phyloP scores from a whole-genome alignment of 164 flowering plant species.

The Vitis rupestris region DNA sequence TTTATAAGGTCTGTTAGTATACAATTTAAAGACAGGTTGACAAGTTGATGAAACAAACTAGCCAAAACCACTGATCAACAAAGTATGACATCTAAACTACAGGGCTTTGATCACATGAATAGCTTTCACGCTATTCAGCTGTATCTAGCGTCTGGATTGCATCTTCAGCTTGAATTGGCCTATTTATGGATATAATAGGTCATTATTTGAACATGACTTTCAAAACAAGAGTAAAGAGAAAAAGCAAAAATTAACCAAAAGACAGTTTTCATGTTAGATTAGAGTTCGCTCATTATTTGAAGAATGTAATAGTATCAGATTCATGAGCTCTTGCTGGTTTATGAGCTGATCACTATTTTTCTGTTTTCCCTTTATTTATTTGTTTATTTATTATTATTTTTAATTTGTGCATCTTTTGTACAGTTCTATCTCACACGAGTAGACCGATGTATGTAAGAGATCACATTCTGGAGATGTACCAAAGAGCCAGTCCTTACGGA shows the following conservation, averaged over 20 bases:
- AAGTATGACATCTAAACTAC: background rate
- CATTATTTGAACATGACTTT: no score
- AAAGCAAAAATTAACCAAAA: no score
- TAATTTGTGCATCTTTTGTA: background rate
- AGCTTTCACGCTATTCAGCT: background rate
- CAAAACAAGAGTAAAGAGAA: no score
- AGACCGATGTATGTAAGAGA: conserved; percentile 16
- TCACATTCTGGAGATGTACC: conserved; percentile 12
- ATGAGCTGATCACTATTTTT: no score
- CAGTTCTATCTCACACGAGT: conserved; percentile 16
- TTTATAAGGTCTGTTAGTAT: no score
- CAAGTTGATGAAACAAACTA: background rate
- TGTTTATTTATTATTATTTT: background rate
- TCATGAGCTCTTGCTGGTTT: no score
- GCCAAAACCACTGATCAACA: background rate
- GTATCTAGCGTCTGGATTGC: background rate
- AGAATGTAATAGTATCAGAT: no score
- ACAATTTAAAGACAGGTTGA: no score
- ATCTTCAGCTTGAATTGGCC: background rate
- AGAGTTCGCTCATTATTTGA: no score
- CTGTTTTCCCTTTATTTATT: background rate
- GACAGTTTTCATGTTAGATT: no score
- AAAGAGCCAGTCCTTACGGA: conserved; percentile 8
- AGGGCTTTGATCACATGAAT: background rate
- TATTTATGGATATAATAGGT: no score